Evolutionary conservation across 2,329 filamentous ascomycete species (phyloP).

Genomic region (Penicillium sp.): DNA sequence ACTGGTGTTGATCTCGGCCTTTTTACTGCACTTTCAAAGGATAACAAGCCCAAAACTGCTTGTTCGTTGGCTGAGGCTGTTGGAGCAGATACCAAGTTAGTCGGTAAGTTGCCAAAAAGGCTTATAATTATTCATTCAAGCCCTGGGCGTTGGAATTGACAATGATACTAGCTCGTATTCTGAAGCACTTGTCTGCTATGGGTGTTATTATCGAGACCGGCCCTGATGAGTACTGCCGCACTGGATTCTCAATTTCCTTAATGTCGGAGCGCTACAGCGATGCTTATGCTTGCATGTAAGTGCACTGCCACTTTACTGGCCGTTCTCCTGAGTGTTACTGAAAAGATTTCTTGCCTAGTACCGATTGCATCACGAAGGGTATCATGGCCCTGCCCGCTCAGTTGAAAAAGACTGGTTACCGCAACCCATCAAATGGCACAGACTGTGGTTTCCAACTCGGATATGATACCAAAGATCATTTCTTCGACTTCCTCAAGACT

Average conservation of each 20-base stretch:
- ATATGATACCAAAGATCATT: conserved; percentile 30
- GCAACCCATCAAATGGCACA: conserved; percentile 30
- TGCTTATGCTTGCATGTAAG: conserved; percentile 31
- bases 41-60: conserved; percentile 27
- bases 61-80: conserved; percentile 25
- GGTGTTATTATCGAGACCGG: conserved; percentile 39
- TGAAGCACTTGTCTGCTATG: conserved; percentile 43
- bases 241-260: conserved; percentile 36
- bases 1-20: conserved; percentile 28
- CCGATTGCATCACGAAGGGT: conserved; percentile 30
- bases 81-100: conserved; percentile 8
- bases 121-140: background rate
- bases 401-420: conserved; percentile 31
- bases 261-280: conserved; percentile 21
- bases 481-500: conserved; percentile 32
- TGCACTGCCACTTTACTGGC: background rate
- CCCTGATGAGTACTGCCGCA: conserved; percentile 37
- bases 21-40: conserved; percentile 25
- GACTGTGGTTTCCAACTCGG: conserved; percentile 33
- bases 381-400: conserved; percentile 30
- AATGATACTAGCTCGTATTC: conserved; percentile 30
- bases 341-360: conserved; percentile 20
- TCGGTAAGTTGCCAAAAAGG: background rate
- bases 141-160: background rate
- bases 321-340: background rate